Percentiles rank a stretch among this genome's conserved stretches.
phyloP scores from a whole-genome alignment of 2,329 filamentous ascomycete genomes.

The Sporothrix globosa region DNA sequence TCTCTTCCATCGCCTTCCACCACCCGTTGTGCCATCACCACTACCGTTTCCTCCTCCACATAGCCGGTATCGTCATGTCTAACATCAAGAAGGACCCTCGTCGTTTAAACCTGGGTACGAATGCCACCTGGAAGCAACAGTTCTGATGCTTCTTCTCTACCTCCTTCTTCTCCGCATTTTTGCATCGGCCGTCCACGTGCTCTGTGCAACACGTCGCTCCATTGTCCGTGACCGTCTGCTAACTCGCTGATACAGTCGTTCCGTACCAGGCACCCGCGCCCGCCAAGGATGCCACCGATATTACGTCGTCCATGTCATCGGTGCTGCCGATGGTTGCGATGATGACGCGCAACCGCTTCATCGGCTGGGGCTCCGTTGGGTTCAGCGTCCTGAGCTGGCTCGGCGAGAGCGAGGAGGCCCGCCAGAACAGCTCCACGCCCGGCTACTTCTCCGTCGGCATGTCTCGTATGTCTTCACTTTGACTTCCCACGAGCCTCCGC shows the following conservation, averaged over 20 bases:
- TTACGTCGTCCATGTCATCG: constrained; percentile 70
- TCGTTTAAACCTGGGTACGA: constrained; percentile 36
- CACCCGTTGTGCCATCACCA: not conserved
- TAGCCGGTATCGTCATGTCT: constrained; percentile 30
- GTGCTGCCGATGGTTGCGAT: constrained; percentile 96
- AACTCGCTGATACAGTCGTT: constrained; percentile 63
- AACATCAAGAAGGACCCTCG: constrained; percentile 35
- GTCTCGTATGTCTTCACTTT: constrained; percentile 40
- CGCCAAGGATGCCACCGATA: constrained; percentile 66
- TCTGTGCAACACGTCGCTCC: not conserved
- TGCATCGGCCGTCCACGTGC: constrained; percentile 1
- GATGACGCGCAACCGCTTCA: constrained; percentile 85
- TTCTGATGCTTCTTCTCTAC: not conserved
- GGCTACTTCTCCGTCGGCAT: constrained; percentile 47
- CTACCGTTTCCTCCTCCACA: not conserved
- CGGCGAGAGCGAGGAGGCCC: constrained; percentile 69
- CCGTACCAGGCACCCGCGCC: constrained; percentile 79
- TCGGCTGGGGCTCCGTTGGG: constrained; percentile 72
- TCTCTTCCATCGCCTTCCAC: constrained; percentile 3
- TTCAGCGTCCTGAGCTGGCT: constrained; percentile 78
- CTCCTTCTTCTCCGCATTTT: not conserved
- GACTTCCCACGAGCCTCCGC: not conserved
- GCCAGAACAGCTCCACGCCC: constrained; percentile 68
- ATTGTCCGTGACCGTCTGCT: constrained; percentile 32
- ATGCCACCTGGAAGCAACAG: not conserved